Evolutionary conservation across 306 rosid genomes (phyloP).

Genomic region (Carpinus fangiana): DNA sequence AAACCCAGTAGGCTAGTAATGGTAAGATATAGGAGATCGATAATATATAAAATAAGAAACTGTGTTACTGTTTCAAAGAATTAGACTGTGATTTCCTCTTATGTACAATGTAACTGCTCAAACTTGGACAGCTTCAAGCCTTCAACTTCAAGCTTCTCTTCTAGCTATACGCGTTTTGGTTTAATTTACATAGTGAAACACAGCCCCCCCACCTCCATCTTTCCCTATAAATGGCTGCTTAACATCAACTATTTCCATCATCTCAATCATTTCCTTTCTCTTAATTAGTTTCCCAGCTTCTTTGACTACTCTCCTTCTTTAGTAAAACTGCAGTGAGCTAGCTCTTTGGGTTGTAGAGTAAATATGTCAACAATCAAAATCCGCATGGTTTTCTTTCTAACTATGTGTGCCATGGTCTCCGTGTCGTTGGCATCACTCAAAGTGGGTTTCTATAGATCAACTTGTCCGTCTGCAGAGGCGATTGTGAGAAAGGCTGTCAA

Average conservation of each 20-base stretch:
- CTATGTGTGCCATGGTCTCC: not conserved
- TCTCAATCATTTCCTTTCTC: not conserved
- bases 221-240: not conserved
- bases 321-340: not conserved
- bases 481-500: conserved; percentile 31
- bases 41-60: too few species aligned
- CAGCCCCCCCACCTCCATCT: too few species aligned
- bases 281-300: not conserved
- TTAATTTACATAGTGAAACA: too few species aligned
- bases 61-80: too few species aligned
- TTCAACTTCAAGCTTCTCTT: too few species aligned
- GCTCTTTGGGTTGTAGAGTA: not conserved
- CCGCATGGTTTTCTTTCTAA: conserved; percentile 14
- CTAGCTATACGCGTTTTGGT: too few species aligned
- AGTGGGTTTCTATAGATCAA: conserved; percentile 29
- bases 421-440: conserved; percentile 22
- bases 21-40: too few species aligned
- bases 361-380: not conserved
- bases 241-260: not conserved
- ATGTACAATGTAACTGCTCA: too few species aligned
- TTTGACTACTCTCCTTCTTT: not conserved
- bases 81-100: too few species aligned
- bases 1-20: too few species aligned
- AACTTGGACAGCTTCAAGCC: too few species aligned
- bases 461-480: conserved; percentile 35